Evolutionary conservation across 768 basidiomycete genomes (phyloP), one percentile per base, ranked within the genome.

Genomic region (Crucibulum laeve): DNA sequence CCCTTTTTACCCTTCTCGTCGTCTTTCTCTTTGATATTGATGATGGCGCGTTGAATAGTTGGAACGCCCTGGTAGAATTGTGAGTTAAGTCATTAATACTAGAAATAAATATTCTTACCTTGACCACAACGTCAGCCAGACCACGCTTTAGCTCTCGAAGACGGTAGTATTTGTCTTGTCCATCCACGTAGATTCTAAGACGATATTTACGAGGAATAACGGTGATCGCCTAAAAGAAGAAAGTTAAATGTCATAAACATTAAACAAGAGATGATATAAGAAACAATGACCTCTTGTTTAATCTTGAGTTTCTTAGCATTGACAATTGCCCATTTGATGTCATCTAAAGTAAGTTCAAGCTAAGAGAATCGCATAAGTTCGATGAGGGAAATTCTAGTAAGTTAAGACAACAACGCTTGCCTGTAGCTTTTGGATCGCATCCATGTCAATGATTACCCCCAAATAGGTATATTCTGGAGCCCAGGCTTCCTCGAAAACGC

Each of bases 401-500:
- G 19, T 6, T 21, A 7, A 42, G 11, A 11, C 8, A 36, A n/a
- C n/a, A n/a, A n/a, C n/a, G n/a, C 67, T 34, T 28, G 89, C 91
- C 70, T 96, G 92, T 13, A 98, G 77, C 53, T 90, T 88, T 50
- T 82, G 81, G 32, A 99, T 84, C 5, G 92, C 89, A 18, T 90
- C 82, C 48, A 74, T 76, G 61, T 99, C 96, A 23, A 98, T 74
- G 42, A 97, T 91, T 36, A 99, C 80, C 38, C 91, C 91, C 38
- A 98, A 83, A 50, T 93, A 98, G 1, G 91, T 91, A 54, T 91
- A 90, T 53, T 89, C 84, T 5, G 87, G 83, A 14, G 88, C 89
- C 92, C 93, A 98, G 24, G 92, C 91, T 64, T 98, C 95, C 60
- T 97, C 96, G 15, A 99, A 72, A 11, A 95, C 79, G 24, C 90